These are phyloP conservation scores for Tricholoma terreum DNA, from an alignment of 768 basidiomycete genomes.

Conservation along the genomic window DNA sequence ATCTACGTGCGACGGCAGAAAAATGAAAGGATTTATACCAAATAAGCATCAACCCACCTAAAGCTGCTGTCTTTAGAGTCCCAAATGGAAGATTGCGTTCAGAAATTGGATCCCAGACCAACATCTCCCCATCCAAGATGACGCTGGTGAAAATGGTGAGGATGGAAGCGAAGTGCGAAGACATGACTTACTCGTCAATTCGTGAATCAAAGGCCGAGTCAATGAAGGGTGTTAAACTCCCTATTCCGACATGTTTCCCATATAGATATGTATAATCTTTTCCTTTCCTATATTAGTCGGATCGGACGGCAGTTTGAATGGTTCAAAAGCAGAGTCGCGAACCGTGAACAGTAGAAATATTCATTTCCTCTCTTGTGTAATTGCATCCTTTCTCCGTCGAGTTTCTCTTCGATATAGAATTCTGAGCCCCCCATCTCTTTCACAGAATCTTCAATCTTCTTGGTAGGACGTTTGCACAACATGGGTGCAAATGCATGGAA, in stretches of 20 bases:
- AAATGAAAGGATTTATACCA: not conserved
- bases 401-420: slow-evolving; percentile 95
- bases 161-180: not conserved
- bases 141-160: slow-evolving; percentile 48
- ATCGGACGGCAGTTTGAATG: not conserved
- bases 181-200: slow-evolving; percentile 69
- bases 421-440: slow-evolving; percentile 75
- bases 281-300: slow-evolving; percentile 58
- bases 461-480: slow-evolving; percentile 87
- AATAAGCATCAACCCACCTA: slow-evolving; percentile 46
- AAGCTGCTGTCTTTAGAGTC: slow-evolving; percentile 87
- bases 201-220: slow-evolving; percentile 69
- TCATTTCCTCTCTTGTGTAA: slow-evolving; percentile 89
- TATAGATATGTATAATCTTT: slow-evolving; percentile 92
- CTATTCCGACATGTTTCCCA: slow-evolving; percentile 76
- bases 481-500: slow-evolving; percentile 92
- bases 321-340: slow-evolving; percentile 7
- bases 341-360: slow-evolving; percentile 93
- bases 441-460: slow-evolving; percentile 78
- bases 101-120: slow-evolving; percentile 93
- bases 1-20: slow-evolving; percentile 41
- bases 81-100: slow-evolving; percentile 91
- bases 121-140: slow-evolving; percentile 96
- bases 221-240: slow-evolving; percentile 88
- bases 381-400: slow-evolving; percentile 97